A percentile compares a stretch with the other conserved stretches of the same genome.
These are phyloP conservation scores for Tremella mesenterica DNA, from an alignment of 768 basidiomycete genomes.

Conservation along the genomic window DNA sequence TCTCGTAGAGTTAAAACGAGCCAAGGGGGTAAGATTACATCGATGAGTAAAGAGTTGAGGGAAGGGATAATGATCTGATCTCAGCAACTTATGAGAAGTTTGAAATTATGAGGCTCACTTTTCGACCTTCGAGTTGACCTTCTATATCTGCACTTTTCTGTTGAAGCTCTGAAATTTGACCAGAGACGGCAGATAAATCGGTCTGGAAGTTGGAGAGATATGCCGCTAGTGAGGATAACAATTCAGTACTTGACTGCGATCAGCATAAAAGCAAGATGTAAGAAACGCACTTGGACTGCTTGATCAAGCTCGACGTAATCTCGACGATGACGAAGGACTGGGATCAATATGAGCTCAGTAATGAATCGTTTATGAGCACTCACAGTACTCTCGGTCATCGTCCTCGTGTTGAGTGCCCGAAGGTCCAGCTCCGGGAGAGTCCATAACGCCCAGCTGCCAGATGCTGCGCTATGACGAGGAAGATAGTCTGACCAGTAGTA, in stretches of 20 bases:
- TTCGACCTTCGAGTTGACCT: conserved; percentile 67
- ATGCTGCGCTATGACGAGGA: too few species aligned
- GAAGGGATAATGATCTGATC: conserved; percentile 78
- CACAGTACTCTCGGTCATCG: conserved; percentile 15
- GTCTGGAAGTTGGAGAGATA: conserved; percentile 93
- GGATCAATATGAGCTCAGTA: not conserved
- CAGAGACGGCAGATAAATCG: conserved; percentile 87
- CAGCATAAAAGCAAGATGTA: not conserved
- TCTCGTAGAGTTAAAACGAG: conserved; percentile 72
- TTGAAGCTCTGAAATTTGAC: conserved; percentile 91
- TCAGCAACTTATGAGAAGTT: not conserved
- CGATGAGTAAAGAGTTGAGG: conserved; percentile 66
- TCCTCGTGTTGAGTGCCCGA: conserved; percentile 20
- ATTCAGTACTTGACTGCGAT: conserved; percentile 67
- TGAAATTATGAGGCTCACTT: conserved; percentile 51
- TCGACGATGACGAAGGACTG: conserved; percentile 18
- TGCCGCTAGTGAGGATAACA: conserved; percentile 77
- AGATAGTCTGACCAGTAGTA: too few species aligned
- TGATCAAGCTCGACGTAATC: conserved; percentile 33
- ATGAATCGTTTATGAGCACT: not conserved
- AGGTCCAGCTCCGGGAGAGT: conserved; percentile 28
- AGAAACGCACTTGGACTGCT: conserved; percentile 26
- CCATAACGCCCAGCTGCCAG: too few species aligned
- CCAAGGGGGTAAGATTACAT: conserved; percentile 72
- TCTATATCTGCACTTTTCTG: conserved; percentile 85